A percentile compares a stretch with the other conserved stretches of the same genome.
Conservation (phyloP, 1,139 yeast species). For the Candida glucosophila region DNA sequence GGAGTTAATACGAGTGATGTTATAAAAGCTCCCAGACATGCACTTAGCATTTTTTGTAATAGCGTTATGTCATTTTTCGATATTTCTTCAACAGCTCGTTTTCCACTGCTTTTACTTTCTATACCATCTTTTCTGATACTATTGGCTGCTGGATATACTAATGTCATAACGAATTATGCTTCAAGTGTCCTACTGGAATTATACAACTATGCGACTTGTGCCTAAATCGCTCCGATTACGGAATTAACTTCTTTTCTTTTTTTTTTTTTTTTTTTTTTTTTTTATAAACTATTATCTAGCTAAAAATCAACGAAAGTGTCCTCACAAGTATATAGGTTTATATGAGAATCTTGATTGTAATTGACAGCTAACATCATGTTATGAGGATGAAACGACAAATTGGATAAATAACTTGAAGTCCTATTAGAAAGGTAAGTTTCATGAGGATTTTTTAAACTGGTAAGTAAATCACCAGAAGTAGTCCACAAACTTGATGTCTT, state of each 20-base stretch:
- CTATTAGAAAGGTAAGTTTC: slow-evolving; percentile 35
- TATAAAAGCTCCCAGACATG: slow-evolving; percentile 82
- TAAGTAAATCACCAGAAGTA: slow-evolving; percentile 67
- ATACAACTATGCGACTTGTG: too few relatives aligned
- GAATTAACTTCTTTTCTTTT: too few relatives aligned
- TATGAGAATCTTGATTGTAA: slow-evolving; percentile 70
- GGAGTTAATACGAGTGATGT: slow-evolving; percentile 88
- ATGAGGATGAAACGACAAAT: slow-evolving; percentile 84
- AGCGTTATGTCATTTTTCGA: too few relatives aligned
- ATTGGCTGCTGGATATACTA: too few relatives aligned
- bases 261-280: too few relatives aligned
- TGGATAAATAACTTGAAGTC: slow-evolving; percentile 49
- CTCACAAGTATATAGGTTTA: slow-evolving; percentile 49
- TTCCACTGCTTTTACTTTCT: too few relatives aligned
- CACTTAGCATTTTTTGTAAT: slow-evolving; percentile 73
- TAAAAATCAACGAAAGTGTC: slow-evolving; percentile 33
- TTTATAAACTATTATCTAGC: slow-evolving; percentile 22
- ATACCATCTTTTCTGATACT: too few relatives aligned
- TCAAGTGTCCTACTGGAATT: too few relatives aligned
- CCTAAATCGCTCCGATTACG: too few relatives aligned
- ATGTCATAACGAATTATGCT: too few relatives aligned
- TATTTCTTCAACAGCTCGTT: too few relatives aligned
- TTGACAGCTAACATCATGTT: slow-evolving; percentile 87
- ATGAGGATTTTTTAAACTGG: slow-evolving; percentile 53
- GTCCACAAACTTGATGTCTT: slow-evolving; percentile 80